These are phyloP conservation scores for Gamsiella multidivaricata DNA, from an alignment of 192 early-diverging fungal species.

Conservation along the genomic window DNA sequence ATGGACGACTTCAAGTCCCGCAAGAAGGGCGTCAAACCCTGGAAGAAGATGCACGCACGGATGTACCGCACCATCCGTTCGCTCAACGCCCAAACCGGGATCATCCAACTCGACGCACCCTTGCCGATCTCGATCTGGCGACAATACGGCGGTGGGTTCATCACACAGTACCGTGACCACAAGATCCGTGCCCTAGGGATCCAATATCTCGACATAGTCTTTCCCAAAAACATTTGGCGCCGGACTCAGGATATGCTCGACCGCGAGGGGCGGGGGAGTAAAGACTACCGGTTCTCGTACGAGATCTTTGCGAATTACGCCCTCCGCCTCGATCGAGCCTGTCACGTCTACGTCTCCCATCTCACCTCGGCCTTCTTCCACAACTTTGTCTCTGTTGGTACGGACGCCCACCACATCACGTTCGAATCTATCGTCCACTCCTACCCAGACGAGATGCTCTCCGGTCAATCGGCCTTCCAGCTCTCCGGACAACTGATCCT, in stretches of 20 bases:
- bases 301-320: slow-evolving; percentile 61
- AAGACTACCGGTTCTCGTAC: slow-evolving; percentile 58
- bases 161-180: slow-evolving; percentile 49
- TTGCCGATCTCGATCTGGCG: slow-evolving; percentile 51
- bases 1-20: slow-evolving; percentile 53
- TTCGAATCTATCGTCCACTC: slow-evolving; percentile 48
- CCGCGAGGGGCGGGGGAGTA: slow-evolving; percentile 48
- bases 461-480: slow-evolving; percentile 62
- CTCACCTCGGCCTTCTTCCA: slow-evolving; percentile 55
- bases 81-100: slow-evolving; percentile 29
- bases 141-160: slow-evolving; percentile 54
- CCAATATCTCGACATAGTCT: slow-evolving; percentile 52
- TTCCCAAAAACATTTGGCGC: slow-evolving; percentile 44
- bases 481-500: slow-evolving; percentile 58
- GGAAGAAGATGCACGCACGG: slow-evolving; percentile 51
- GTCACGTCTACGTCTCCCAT: slow-evolving; percentile 54
- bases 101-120: slow-evolving; percentile 53
- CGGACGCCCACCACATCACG: slow-evolving; percentile 43
- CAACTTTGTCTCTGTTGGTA: slow-evolving; percentile 54
- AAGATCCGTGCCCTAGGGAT: slow-evolving; percentile 49
- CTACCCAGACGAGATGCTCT: slow-evolving; percentile 49
- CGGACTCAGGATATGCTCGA: slow-evolving; percentile 47
- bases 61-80: slow-evolving; percentile 51
- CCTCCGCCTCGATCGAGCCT: slow-evolving; percentile 42
- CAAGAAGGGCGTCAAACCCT: slow-evolving; percentile 53